Evolutionary conservation across 2,329 filamentous ascomycete species (phyloP), one percentile per base, ranked within the genome.

Genomic region (Shiraia sp.): DNA sequence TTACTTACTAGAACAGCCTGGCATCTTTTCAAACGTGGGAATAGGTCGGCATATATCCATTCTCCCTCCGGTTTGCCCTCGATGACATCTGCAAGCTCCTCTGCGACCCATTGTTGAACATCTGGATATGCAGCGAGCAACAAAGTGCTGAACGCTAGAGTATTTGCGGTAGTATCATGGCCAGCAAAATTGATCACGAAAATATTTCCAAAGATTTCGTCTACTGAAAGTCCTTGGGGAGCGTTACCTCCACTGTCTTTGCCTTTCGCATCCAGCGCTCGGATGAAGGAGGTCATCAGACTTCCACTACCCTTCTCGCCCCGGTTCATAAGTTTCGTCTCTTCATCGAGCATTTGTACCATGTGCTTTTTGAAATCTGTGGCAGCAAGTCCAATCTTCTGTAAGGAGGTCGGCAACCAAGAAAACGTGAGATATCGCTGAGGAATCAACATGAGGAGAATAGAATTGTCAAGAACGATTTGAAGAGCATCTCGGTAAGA

Each of bases 181-280:
- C 77, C 77, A 0, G 77, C 77, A 33, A 79, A 65, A 26, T 73
- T 76, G 49, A 77, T 70, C 2, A 74, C 63, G 39, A 76, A 77
- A 32, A 78, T 55, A 30, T 79, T 79, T 14, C 76, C 74, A 28
- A 74, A 73, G 5, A 80, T 72, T 43, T 80, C 76, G 33, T 15
- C 15, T 45, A 30, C 45, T 35, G 47, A 48, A 52, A 16, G 42
- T 46, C 6, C 42, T 16, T 24, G 30, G 24, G 12, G 10, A 31
- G 6, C 26, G 42, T 4, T 13, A 15, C 9, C 15, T 23, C 19
- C n/a, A n/a, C n/a, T n/a, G 17, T 26, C 8, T 13, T 25, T 12
- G 7, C 13, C 28, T n/a, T 28, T 9, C 13, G n/a, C 28, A 28
- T 41, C 32, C 8, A 36, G n/a, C 1, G 57, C 53, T 9, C 32